Percentiles rank a stretch among this genome's conserved stretches.
These are phyloP conservation scores for Calycina herbarum DNA, from an alignment of 2,329 filamentous ascomycete species.

Conservation along the genomic window DNA sequence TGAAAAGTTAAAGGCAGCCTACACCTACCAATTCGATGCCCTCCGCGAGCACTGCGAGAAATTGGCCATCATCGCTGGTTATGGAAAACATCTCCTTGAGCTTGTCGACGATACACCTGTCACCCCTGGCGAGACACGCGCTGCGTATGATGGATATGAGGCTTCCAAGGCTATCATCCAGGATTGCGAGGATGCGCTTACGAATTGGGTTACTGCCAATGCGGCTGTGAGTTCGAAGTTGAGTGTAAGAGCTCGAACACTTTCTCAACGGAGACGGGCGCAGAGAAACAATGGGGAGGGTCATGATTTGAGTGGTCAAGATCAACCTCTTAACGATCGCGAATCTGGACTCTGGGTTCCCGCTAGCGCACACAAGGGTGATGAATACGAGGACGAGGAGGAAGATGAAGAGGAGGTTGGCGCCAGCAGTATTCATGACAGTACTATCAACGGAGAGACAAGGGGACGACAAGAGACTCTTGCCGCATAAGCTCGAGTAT, in stretches of 20 bases:
- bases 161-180: slow-evolving; percentile 99
- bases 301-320: slow-evolving; percentile 80
- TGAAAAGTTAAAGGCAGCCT: slow-evolving; percentile 98
- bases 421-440: slow-evolving; percentile 52
- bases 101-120: slow-evolving; percentile 95
- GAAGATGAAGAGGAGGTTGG: slow-evolving; percentile 57
- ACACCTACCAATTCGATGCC: slow-evolving; percentile 97
- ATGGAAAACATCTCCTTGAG: slow-evolving; percentile 96
- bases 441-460: slow-evolving; percentile 55
- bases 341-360: slow-evolving; percentile 81
- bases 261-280: slow-evolving; percentile 80
- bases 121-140: slow-evolving; percentile 92
- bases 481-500: slow-evolving; percentile 30
- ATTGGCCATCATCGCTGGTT: slow-evolving; percentile 95
- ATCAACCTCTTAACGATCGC: slow-evolving; percentile 72
- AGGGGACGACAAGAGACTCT: slow-evolving; percentile 54
- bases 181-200: slow-evolving; percentile 95
- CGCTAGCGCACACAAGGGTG: slow-evolving; percentile 62
- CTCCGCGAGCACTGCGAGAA: slow-evolving; percentile 98
- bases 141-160: slow-evolving; percentile 96
- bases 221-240: slow-evolving; percentile 86
- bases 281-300: slow-evolving; percentile 64
- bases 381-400: slow-evolving; percentile 43
- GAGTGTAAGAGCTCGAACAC: slow-evolving; percentile 80
- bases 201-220: slow-evolving; percentile 93